These are phyloP conservation scores for Geosmithia putterillii DNA, from an alignment of 2,329 filamentous ascomycete species.

Conservation along the genomic window DNA sequence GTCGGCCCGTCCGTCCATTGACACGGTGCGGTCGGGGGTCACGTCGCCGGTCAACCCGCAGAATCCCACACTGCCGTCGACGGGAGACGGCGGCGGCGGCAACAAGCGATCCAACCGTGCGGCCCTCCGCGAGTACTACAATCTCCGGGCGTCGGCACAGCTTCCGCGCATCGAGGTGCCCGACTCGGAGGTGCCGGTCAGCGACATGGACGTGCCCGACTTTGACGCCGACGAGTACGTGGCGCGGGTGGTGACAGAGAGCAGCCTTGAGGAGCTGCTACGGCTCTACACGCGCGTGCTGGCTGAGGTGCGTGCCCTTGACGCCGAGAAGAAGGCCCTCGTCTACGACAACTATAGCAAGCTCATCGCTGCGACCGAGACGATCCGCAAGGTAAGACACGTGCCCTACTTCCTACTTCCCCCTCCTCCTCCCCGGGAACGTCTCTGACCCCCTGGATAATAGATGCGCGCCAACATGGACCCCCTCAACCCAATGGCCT, in stretches of 20 bases:
- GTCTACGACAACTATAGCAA: constrained; percentile 99
- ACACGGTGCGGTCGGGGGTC: constrained; percentile 47
- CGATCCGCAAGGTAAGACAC: constrained; percentile 58
- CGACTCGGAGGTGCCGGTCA: constrained; percentile 45
- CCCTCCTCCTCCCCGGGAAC: not conserved
- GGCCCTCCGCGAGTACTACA: constrained; percentile 90
- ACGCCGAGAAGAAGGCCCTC: constrained; percentile 91
- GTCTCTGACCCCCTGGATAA: not conserved
- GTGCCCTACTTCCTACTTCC: not conserved
- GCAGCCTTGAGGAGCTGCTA: constrained; percentile 56
- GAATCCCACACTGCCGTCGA: constrained; percentile 2
- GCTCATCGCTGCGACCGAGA: constrained; percentile 90
- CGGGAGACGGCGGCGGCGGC: not conserved
- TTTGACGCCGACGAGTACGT: constrained; percentile 68
- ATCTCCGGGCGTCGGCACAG: constrained; percentile 37
- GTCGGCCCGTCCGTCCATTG: constrained; percentile 64
- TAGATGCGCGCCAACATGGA: constrained; percentile 75
- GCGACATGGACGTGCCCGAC: constrained; percentile 59
- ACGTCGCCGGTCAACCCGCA: constrained; percentile 31
- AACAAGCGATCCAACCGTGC: constrained; percentile 57
- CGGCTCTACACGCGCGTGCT: constrained; percentile 59
- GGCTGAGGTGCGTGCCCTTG: constrained; percentile 75
- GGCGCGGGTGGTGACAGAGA: constrained; percentile 43
- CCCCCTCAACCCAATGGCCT: constrained; percentile 60
- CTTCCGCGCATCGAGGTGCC: constrained; percentile 27